These are phyloP conservation scores for Exobasidium rhododendri DNA, from an alignment of 1,284 basidiomycete genomes.

Conservation along the genomic window DNA sequence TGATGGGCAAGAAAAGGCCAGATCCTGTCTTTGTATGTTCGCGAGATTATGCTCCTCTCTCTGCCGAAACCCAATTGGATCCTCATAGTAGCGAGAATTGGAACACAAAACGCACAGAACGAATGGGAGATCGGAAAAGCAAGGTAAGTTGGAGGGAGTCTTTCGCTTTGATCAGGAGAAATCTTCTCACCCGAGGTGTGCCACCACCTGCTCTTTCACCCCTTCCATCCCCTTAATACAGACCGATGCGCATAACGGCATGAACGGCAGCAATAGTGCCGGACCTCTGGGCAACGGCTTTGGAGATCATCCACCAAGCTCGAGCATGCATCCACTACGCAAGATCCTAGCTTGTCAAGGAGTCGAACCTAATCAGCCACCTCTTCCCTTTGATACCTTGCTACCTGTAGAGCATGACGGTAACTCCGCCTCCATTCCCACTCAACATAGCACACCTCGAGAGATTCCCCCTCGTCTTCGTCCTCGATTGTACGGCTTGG, in stretches of 20 bases:
- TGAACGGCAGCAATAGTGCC: neutral
- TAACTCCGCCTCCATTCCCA: conserved; percentile 27
- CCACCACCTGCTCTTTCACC: no score
- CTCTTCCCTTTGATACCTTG: neutral
- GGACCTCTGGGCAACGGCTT: neutral
- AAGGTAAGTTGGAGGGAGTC: conserved; percentile 5
- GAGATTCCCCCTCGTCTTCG: conserved; percentile 30
- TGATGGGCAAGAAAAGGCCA: conserved; percentile 21
- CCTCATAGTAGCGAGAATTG: conserved; percentile 2
- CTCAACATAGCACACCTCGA: conserved; percentile 37
- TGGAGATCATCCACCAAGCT: neutral
- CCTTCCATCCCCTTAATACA: neutral
- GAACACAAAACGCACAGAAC: conserved; percentile 8
- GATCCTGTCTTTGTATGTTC: conserved; percentile 30
- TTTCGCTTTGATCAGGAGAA: no score
- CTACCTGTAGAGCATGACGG: neutral
- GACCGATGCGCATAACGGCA: neutral
- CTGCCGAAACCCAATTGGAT: conserved; percentile 25
- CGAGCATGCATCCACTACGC: neutral
- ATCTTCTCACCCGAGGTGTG: no score
- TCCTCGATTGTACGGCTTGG: conserved; percentile 68
- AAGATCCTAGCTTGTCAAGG: neutral
- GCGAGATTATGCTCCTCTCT: conserved; percentile 28
- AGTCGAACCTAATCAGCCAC: neutral
- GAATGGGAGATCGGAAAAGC: neutral